Percentiles rank a stretch among this genome's conserved stretches.
Conservation (phyloP, 2,329 filamentous ascomycete genomes). For the Lecanicillium sp. region DNA sequence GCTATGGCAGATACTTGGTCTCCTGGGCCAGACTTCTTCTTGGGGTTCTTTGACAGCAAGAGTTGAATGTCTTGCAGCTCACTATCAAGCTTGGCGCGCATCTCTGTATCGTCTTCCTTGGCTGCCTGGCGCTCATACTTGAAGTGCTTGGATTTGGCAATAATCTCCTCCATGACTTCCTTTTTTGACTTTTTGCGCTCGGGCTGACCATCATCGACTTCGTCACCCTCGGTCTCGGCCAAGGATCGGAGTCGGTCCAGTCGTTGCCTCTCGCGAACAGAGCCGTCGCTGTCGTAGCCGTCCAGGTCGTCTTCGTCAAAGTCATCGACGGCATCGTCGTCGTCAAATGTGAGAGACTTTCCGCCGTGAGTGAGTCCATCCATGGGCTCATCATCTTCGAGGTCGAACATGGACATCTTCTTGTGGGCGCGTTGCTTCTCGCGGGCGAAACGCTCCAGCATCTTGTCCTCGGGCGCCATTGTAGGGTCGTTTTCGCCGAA, state of each 20-base stretch:
- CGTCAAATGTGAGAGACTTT: slow-evolving; percentile 60
- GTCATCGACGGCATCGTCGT: slow-evolving; percentile 55
- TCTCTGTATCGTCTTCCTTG: slow-evolving; percentile 88
- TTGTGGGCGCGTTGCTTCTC: slow-evolving; percentile 78
- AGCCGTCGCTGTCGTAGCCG: slow-evolving; percentile 49
- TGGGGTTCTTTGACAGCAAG: slow-evolving; percentile 51
- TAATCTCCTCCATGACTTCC: slow-evolving; percentile 96
- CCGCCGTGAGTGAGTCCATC: slow-evolving; percentile 77
- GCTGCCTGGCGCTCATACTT: slow-evolving; percentile 89
- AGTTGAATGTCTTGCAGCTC: slow-evolving; percentile 69
- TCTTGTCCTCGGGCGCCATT: slow-evolving; percentile 89
- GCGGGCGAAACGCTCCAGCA: slow-evolving; percentile 80
- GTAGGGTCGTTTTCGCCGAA: slow-evolving; percentile 94
- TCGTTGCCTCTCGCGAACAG: slow-evolving; percentile 44
- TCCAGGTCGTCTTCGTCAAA: slow-evolving; percentile 71
- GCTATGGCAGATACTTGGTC: slow-evolving; percentile 25
- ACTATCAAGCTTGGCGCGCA: slow-evolving; percentile 77
- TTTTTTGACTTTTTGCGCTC: slow-evolving; percentile 90
- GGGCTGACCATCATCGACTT: slow-evolving; percentile 50
- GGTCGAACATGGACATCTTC: slow-evolving; percentile 75
- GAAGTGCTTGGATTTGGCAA: slow-evolving; percentile 92
- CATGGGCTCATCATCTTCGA: slow-evolving; percentile 67
- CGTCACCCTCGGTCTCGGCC: slow-evolving; percentile 39
- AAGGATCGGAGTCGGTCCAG: slow-evolving; percentile 48
- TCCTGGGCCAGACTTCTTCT: slow-evolving; percentile 19